Percentiles rank a stretch among this genome's conserved stretches.
Conservation (phyloP, 2,329 filamentous ascomycete species). For the Trichophyton simii region DNA sequence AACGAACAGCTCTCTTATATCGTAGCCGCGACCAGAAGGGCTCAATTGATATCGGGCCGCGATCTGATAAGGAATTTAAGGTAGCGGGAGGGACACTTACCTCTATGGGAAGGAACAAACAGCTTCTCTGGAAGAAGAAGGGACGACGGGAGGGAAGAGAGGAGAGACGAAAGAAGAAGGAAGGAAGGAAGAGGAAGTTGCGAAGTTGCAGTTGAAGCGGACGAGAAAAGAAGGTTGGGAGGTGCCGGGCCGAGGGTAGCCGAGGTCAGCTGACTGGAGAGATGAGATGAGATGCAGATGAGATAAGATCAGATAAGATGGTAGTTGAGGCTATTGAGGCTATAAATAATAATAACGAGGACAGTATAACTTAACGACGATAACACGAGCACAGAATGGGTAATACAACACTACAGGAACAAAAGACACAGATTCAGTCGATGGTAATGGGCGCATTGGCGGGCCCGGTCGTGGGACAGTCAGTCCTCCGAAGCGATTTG, state of each 20-base stretch:
- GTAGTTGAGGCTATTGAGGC: neutral
- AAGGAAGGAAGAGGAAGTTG: constrained; percentile 10
- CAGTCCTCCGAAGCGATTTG: constrained; percentile 25
- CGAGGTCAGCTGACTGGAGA: neutral
- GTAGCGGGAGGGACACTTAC: constrained; percentile 23
- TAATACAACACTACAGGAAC: neutral
- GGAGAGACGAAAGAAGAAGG: constrained; percentile 21
- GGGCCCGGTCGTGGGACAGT: constrained; percentile 13
- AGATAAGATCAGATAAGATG: neutral
- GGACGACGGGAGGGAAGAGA: too few species aligned
- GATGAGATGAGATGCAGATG: neutral
- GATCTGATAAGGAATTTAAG: constrained; percentile 11
- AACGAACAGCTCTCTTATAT: too few species aligned
- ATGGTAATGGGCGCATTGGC: neutral
- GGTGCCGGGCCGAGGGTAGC: neutral
- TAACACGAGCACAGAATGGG: too few species aligned
- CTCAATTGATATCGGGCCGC: too few species aligned
- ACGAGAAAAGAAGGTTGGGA: neutral
- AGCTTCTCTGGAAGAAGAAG: too few species aligned
- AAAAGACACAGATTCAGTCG: neutral
- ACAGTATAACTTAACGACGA: too few species aligned
- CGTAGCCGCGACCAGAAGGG: too few species aligned
- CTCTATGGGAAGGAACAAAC: neutral
- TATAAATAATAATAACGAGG: too few species aligned
- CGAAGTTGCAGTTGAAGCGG: neutral